Evolutionary conservation across 2,329 filamentous ascomycete genomes (phyloP).

Genomic region (Fusarium sp.): DNA sequence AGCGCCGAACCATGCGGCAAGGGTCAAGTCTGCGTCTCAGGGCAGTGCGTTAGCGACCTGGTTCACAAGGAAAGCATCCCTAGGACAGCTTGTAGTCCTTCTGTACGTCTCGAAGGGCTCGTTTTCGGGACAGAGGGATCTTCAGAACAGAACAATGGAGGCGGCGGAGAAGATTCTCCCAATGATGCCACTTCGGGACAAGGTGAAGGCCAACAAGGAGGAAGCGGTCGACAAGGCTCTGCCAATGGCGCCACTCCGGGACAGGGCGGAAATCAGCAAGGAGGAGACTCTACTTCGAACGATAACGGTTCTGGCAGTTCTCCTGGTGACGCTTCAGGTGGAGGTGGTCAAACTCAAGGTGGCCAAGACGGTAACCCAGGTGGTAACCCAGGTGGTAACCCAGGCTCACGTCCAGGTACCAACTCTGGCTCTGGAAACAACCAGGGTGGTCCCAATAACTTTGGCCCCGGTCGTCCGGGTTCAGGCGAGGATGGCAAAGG

Average conservation of each 20-base stretch:
- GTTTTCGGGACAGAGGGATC: background rate
- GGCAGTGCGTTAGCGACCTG: slow-evolving; percentile 10
- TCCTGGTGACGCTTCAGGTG: background rate
- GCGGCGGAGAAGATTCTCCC: background rate
- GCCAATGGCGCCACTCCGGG: background rate
- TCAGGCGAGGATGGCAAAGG: background rate
- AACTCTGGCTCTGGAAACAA: background rate
- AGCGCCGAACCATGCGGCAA: background rate
- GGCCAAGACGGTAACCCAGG: background rate
- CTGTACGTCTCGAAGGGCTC: background rate
- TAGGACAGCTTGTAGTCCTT: background rate
- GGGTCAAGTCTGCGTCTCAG: slow-evolving; percentile 23
- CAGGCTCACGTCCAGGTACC: background rate
- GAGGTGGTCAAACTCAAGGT: background rate
- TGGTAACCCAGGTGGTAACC: background rate
- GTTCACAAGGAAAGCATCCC: background rate
- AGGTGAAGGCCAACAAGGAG: background rate
- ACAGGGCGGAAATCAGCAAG: background rate
- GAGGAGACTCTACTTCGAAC: background rate
- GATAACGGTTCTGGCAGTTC: background rate
- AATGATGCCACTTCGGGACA: background rate
- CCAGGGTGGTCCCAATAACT: background rate
- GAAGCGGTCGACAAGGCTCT: background rate
- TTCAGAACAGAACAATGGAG: background rate
- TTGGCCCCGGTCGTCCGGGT: background rate